Evolutionary conservation across 139 green algal genomes (phyloP), one percentile per base, ranked within the genome.

Genomic region (Bryopsis sp.): DNA sequence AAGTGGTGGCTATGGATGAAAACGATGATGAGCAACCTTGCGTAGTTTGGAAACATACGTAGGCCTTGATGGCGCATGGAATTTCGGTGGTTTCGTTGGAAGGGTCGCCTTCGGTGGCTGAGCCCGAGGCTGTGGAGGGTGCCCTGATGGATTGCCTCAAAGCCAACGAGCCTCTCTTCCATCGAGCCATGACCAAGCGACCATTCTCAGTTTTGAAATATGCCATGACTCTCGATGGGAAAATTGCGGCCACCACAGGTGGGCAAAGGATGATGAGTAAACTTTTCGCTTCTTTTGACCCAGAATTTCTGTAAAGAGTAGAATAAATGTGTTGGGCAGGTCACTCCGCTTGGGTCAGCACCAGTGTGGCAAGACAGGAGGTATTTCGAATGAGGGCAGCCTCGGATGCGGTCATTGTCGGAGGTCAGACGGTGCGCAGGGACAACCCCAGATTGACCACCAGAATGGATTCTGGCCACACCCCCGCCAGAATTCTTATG

Each of bases 161-260:
- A 2, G 88, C 79, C 2, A 98, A 98, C 71, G 89, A 93, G 76
- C 70, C 88, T 28, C 76, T 97, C 47, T 72, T 98, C 32, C 92
- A 97, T 76, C 70, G 88, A 26, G 88, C 84, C 1, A 85, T 76
- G 3, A 84, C 84, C n/a, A 63, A 81, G 2, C 67, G 79, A 35
- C 95, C 95, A 0, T 77, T 89, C 48, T 84, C 77, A 8, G 67
- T 76, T 2, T 57, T 80, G 1, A 80, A 80, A 76, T 99, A 99
- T 72, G 95, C 95, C 2, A 99, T 99, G 95, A 99, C 95, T 3
- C 71, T 98, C 39, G 95, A 99, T 68, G 95, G 94, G 63, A 99
- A 99, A 81, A 99, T 98, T 38, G 95, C 95, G 11, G 89, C 90
- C 7, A 70, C 64, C 33, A 67, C 68, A 8, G 60, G 29, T 36